Conservation (phyloP, 1,284 basidiomycete genomes). For the Vanrija sp. region DNA sequence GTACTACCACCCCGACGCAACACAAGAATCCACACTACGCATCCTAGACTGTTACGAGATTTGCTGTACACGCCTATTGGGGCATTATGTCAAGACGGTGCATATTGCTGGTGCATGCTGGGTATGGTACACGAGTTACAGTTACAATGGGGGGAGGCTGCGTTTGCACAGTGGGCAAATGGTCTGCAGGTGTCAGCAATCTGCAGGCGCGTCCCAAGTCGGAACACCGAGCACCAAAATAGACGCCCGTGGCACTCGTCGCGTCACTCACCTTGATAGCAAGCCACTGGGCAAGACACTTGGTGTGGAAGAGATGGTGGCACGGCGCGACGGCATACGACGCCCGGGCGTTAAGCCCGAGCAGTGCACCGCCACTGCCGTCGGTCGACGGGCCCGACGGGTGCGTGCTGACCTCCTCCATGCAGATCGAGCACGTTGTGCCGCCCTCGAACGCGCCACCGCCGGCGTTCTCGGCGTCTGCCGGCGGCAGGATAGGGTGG, state of each 20-base stretch:
- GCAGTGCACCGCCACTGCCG: conserved; percentile 34
- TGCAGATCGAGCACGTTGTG: conserved; percentile 84
- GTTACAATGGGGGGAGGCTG: conserved; percentile 68
- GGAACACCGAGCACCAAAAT: too few species aligned
- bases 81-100: not conserved
- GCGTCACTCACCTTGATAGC: conserved; percentile 67
- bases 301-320: conserved; percentile 82
- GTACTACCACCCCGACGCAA: too few species aligned
- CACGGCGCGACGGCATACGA: conserved; percentile 82
- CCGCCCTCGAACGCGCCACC: conserved; percentile 52
- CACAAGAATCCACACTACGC: too few species aligned
- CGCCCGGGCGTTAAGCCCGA: conserved; percentile 54
- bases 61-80: too few species aligned
- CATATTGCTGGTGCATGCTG: not conserved
- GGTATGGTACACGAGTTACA: not conserved
- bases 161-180: conserved; percentile 84
- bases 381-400: conserved; percentile 30
- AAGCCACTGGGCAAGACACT: conserved; percentile 78
- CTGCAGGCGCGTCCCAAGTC: not conserved
- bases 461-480: conserved; percentile 68
- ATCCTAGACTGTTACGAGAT: too few species aligned
- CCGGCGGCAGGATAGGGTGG: conserved; percentile 67
- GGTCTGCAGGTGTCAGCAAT: conserved; percentile 55
- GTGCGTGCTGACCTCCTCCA: conserved; percentile 73
- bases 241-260: too few species aligned